A percentile compares a stretch with the other conserved stretches of the same genome.
Conservation (phyloP, 257 asterid genomes). For the Euphrasia confusa region DNA sequence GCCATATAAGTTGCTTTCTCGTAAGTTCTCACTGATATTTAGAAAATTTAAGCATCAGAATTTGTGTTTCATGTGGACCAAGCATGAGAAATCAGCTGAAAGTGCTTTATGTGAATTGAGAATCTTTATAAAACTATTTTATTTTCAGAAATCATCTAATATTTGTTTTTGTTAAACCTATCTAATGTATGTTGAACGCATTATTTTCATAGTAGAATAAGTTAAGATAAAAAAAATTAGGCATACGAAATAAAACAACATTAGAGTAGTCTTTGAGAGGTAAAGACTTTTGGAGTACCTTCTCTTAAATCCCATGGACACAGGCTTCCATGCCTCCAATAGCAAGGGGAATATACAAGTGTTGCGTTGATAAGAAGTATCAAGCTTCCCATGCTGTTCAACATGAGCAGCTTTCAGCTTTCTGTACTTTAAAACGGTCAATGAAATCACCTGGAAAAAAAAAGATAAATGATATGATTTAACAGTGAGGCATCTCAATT, state of each 20-base stretch:
- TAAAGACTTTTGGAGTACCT: constrained; percentile 41
- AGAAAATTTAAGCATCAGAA: too few species aligned
- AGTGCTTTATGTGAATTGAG: background rate
- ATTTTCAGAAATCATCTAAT: background rate
- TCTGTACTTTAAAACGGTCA: constrained; percentile 64
- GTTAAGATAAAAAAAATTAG: background rate
- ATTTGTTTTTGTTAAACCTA: background rate
- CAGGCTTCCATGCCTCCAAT: constrained; percentile 89
- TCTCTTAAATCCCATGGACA: constrained; percentile 84
- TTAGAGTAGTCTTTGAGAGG: background rate
- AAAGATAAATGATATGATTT: constrained; percentile 18
- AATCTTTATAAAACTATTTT: background rate
- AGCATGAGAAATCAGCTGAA: background rate
- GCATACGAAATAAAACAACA: constrained; percentile 1
- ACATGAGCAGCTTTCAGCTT: constrained; percentile 49
- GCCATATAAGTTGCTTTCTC: background rate
- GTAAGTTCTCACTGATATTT: too few species aligned
- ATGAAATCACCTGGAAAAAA: constrained; percentile 69
- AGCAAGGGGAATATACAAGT: constrained; percentile 39
- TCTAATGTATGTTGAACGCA: background rate
- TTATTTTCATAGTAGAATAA: background rate
- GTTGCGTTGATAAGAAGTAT: constrained; percentile 18
- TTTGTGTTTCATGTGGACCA: too few species aligned
- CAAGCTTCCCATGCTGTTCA: constrained; percentile 34
- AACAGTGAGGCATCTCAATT: constrained; percentile 6